Evolutionary conservation across 2,329 filamentous ascomycete species (phyloP).

Genomic region (Chrysoporthe cubensis): DNA sequence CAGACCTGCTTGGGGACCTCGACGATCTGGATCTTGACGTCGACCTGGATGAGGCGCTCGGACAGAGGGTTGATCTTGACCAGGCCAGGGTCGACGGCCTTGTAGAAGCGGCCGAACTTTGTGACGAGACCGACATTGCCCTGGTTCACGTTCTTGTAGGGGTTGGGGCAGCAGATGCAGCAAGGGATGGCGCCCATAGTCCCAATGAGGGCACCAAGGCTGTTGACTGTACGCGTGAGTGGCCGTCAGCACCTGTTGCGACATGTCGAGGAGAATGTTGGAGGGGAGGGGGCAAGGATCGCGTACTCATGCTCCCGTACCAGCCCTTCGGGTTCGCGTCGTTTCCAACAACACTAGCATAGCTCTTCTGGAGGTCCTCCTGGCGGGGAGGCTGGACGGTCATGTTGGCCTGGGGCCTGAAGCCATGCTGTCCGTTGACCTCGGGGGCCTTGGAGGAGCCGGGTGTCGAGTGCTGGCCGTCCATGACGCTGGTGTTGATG

Average conservation of each 20-base stretch:
- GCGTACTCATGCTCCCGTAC: conserved; percentile 86
- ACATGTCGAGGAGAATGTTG: background rate
- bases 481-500: conserved; percentile 16
- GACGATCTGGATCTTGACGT: conserved; percentile 99
- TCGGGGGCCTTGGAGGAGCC: conserved; percentile 33
- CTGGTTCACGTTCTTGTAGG: conserved; percentile 89
- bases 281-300: conserved; percentile 8
- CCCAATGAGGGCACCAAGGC: conserved; percentile 74
- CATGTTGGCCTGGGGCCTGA: conserved; percentile 61
- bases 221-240: conserved; percentile 59
- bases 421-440: conserved; percentile 41
- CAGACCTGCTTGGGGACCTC: conserved; percentile 95
- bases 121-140: conserved; percentile 95
- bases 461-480: conserved; percentile 5
- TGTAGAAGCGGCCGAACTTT: conserved; percentile 93
- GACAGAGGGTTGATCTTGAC: conserved; percentile 97
- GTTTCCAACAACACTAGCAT: conserved; percentile 67
- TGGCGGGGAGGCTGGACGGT: conserved; percentile 77
- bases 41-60: conserved; percentile 86
- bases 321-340: conserved; percentile 78
- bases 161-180: conserved; percentile 91
- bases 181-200: conserved; percentile 85
- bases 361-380: conserved; percentile 84
- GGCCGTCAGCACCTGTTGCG: background rate
- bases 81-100: conserved; percentile 93